Evolutionary conservation across 2,329 filamentous ascomycete species (phyloP), one percentile per base, ranked within the genome.

Genomic region (Emergomyces pasteurianus): DNA sequence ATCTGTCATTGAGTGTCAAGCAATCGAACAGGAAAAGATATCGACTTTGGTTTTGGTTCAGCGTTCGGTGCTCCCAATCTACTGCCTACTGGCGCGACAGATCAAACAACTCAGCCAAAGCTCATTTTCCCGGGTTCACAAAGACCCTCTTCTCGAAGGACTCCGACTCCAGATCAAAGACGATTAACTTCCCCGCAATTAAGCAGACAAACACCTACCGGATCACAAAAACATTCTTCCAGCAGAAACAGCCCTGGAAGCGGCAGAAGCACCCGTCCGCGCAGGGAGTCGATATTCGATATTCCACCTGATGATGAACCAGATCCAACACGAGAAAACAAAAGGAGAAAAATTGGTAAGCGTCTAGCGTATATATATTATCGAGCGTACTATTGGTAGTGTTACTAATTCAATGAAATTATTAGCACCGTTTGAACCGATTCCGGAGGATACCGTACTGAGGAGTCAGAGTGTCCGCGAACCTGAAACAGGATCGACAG

Each of bases 41-140:
- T 79, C 3, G 74, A 79, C 63, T 82, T 82, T 65, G 79, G 77
- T 18, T 55, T 55, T 40, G 52, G 34, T 16, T 80, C 82, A 65
- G 75, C 76, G 0, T 77, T 80, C 66, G 76, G 75, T 49, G 64
- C 68, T n/a, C 67, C 72, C 31, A 66, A 58, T 46, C 52, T 67
- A 14, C 61, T 66, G 43, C 61, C 65, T 46, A 64, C 67, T 21
- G 61, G 66, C 59, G 67, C 70, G 14, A 64, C 67, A 26, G 63
- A 64, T 50, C 63, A 62, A 59, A 57, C 65, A 50, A 60, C 62
- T 21, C 53, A 34, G 31, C 52, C 43, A 0, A 53, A 59, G 36
- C 38, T 31, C 18, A 46, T 52, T 8, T 46, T 56, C 16, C 42
- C 60, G 23, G 52, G 60, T 34, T 10, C 56, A 12, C 53, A 49